Conservation (phyloP, 2,329 filamentous ascomycete genomes). For the Conoideocrella luteorostrata region DNA sequence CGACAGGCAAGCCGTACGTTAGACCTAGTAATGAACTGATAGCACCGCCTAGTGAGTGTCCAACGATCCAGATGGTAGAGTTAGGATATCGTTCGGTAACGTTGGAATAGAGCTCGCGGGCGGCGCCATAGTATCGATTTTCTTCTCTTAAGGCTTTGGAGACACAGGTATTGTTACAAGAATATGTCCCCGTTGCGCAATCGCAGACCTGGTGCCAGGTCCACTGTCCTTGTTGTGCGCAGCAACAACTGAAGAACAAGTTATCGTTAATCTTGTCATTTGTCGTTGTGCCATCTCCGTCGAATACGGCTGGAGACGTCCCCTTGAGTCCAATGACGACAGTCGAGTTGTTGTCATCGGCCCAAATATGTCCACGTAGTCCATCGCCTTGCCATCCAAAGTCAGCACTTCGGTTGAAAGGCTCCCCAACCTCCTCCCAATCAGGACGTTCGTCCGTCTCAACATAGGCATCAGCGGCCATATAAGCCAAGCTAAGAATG, state of each 20-base stretch:
- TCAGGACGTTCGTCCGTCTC: conserved; percentile 63
- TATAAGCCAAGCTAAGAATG: conserved; percentile 75
- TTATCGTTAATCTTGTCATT: conserved; percentile 99
- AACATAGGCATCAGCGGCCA: conserved; percentile 87
- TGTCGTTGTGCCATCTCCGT: conserved; percentile 93
- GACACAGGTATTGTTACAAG: conserved; percentile 90
- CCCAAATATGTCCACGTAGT: conserved; percentile 85
- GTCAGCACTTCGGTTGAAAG: conserved; percentile 78
- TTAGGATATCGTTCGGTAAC: conserved; percentile 83
- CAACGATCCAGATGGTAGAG: conserved; percentile 80
- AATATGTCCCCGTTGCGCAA: conserved; percentile 80
- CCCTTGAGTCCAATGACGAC: conserved; percentile 91
- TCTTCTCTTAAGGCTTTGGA: conserved; percentile 68
- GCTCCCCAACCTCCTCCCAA: conserved; percentile 74
- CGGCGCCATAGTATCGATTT: conserved; percentile 86
- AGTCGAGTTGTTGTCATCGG: conserved; percentile 77
- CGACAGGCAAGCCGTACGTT: conserved; percentile 83
- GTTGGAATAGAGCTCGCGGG: conserved; percentile 84
- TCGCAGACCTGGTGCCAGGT: conserved; percentile 91
- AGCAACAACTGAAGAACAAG: conserved; percentile 96
- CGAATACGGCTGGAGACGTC: conserved; percentile 83
- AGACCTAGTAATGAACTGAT: conserved; percentile 83
- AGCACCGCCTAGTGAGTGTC: conserved; percentile 87
- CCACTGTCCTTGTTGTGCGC: conserved; percentile 84
- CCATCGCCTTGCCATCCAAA: conserved; percentile 93